phyloP scores from a whole-genome alignment of 2,329 filamentous ascomycete genomes.

The Fusarium sterilihyphosum region DNA sequence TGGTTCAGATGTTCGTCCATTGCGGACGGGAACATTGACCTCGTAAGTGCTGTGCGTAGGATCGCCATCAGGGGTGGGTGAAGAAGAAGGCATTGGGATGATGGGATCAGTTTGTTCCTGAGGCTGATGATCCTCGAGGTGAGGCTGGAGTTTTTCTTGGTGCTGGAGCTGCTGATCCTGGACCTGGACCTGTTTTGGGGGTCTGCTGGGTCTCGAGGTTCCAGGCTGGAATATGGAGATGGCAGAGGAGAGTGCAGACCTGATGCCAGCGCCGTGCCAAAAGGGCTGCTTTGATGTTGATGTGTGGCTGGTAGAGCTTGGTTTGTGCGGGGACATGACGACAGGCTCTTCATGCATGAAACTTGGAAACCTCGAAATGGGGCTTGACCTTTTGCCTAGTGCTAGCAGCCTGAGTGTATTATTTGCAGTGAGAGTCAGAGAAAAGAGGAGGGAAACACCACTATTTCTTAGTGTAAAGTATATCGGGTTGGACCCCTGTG shows the following conservation, averaged over 20 bases:
- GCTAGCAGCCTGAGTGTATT: neutral
- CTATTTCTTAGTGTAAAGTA: neutral
- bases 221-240: slow-evolving; percentile 13
- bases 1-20: slow-evolving; percentile 19
- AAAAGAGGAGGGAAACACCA: neutral
- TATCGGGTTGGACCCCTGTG: neutral
- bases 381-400: neutral
- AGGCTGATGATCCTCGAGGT: slow-evolving; percentile 1
- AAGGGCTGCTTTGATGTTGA: slow-evolving; percentile 18
- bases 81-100: slow-evolving; percentile 8
- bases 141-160: neutral
- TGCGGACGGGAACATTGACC: slow-evolving; percentile 39
- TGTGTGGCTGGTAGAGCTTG: slow-evolving; percentile 30
- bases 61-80: slow-evolving; percentile 32
- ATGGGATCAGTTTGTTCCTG: neutral
- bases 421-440: neutral
- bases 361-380: slow-evolving; percentile 8
- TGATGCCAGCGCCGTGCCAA: slow-evolving; percentile 19
- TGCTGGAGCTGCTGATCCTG: slow-evolving; percentile 5
- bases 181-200: slow-evolving; percentile 8
- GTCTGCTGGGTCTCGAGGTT: slow-evolving; percentile 14
- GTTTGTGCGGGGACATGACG: slow-evolving; percentile 42
- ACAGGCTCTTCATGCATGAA: slow-evolving; percentile 18
- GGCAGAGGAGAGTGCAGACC: slow-evolving; percentile 21
- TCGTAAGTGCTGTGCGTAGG: slow-evolving; percentile 43